Conservation (phyloP, 257 asterid species). For the Solanum pennellii region DNA sequence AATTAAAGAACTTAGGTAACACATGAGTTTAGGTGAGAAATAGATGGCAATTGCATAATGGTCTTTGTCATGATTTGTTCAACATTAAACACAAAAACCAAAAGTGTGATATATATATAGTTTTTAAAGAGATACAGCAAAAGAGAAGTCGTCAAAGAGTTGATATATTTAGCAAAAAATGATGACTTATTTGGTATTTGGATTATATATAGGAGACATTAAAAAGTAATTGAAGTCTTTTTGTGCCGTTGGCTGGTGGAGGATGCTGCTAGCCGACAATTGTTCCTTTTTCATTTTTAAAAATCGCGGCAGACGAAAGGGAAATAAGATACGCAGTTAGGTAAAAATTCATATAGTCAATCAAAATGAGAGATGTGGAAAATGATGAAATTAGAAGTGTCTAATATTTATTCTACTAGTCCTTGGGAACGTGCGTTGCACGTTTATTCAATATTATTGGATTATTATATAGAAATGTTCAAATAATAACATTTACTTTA, state of each 20-base stretch:
- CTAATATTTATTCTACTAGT: no score
- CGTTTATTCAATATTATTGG: no score
- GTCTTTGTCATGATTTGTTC: background rate
- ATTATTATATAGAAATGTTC: no score
- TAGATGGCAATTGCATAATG: background rate
- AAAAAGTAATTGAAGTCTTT: background rate
- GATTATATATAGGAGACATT: background rate
- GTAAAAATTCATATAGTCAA: background rate
- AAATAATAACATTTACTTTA: no score
- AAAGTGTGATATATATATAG: background rate
- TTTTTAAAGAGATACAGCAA: background rate
- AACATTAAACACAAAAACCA: background rate
- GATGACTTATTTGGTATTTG: background rate
- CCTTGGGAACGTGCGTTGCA: no score
- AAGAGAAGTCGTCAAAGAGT: background rate
- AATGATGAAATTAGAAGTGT: no score
- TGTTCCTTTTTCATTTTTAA: background rate
- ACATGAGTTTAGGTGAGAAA: background rate
- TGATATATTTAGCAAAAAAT: background rate
- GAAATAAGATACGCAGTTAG: background rate
- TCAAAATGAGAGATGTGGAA: rapidly evolving
- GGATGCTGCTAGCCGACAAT: background rate
- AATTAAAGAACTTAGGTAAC: background rate
- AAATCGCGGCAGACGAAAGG: background rate
- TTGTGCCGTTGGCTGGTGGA: background rate